Base-by-base conservation (phyloP, 495 filamentous ascomycete genomes). In the Gamarada debralockiae region DNA sequence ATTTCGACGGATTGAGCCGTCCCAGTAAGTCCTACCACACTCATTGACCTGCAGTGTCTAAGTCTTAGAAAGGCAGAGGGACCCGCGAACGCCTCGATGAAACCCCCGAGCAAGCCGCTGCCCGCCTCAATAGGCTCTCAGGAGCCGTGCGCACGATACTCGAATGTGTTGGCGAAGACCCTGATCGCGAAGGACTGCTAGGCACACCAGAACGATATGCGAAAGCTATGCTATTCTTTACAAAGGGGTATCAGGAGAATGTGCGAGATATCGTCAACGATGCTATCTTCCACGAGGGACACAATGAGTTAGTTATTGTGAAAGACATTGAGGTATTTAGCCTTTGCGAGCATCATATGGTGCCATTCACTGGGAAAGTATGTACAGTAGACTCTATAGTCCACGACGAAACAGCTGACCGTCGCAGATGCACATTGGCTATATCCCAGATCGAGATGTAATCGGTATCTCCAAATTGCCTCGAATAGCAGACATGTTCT, bases 231-330 rank as follows among this genome's bases (percentile, higher is more conserved):
- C 77, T 98, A 18, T 95, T 87, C 75, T 96, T 98, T 72, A 98
- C 93, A n/a, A 95, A 96, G 66, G 93, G 93, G 23, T 98, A 98
- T 62, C 89, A 97, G 70, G 86, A 98, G 76, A 97, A 97, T 66
- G 81, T 98, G 40, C 75, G 83, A 52, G 90, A 95, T 62, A 84
- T 98, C 53, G 88, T 98, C 52, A 96, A 97, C 65, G 86, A 85
- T 42, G 93, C 93, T 25, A 90, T 97, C 53, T 98, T 98, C 71
- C 86, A 96, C 59, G 93, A 98, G 66, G 87, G 92, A 62, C 93
- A 97, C 64, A 92, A 96, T 62, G 95, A 98, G 72, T 75, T 96
- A 65, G 92, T 97, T 17, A 96, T 98, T 55, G 90, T 98, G 25
- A 96, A 95, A 69, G 90, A 98, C 61, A 97, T 98, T 58, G 92